These are phyloP conservation scores for Neofusicoccum laricinum DNA, from an alignment of 2,329 filamentous ascomycete species.

Conservation along the genomic window DNA sequence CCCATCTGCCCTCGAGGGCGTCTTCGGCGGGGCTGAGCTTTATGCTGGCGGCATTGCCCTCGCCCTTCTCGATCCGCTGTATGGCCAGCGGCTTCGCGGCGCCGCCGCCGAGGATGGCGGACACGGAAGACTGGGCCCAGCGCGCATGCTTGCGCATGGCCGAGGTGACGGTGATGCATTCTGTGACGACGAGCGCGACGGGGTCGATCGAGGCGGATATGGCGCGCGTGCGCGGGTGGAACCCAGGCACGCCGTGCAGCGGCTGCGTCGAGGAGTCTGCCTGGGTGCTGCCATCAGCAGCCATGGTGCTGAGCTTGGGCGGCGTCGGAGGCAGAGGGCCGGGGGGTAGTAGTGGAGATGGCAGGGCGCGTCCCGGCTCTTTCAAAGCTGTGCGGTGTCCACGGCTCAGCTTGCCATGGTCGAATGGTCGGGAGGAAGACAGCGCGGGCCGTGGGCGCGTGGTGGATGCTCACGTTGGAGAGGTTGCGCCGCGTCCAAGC, in stretches of 20 bases:
- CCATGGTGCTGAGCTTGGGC: constrained; percentile 10
- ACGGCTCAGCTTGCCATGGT: constrained; percentile 11
- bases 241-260: constrained; percentile 4
- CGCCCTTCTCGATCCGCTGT: constrained; percentile 33
- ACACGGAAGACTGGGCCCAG: constrained; percentile 93
- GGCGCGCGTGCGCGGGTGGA: constrained; percentile 18
- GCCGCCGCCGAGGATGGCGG: constrained; percentile 83
- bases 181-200: constrained; percentile 89
- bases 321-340: not conserved
- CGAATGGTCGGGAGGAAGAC: constrained; percentile 2
- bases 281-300: constrained; percentile 9
- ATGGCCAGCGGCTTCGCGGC: constrained; percentile 44
- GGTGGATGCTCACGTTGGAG: constrained; percentile 2
- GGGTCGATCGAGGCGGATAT: constrained; percentile 84
- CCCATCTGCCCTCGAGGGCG: constrained; percentile 80
- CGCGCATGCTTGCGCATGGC: constrained; percentile 97
- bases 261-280: constrained; percentile 11
- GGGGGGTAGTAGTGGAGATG: not conserved
- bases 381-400: constrained; percentile 5
- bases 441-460: constrained; percentile 1
- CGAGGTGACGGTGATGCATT: constrained; percentile 98
- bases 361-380: not conserved
- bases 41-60: constrained; percentile 32
- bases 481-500: not conserved
- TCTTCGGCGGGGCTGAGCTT: constrained; percentile 43